Percentiles rank a stretch among this genome's conserved stretches.
Evolutionary conservation across 192 early-diverging fungal species (phyloP).

Genomic region (Thamnidium elegans): DNA sequence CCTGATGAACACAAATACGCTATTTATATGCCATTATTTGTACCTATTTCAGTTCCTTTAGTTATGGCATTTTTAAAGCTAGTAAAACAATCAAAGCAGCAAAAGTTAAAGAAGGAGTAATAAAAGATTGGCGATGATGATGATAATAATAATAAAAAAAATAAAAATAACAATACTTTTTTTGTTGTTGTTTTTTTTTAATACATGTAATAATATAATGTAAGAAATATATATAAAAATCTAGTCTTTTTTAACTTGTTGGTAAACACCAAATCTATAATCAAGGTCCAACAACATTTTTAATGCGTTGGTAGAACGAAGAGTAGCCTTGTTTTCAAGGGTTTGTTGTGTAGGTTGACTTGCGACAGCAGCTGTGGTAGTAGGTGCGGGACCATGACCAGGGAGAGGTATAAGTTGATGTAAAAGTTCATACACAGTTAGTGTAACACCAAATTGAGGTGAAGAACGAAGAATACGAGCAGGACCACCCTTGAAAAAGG

Average conservation of each 20-base stretch:
- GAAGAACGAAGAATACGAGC: conserved; percentile 90
- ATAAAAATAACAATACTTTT: conserved; percentile 92
- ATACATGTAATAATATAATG: conserved; percentile 40
- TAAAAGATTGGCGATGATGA: not conserved
- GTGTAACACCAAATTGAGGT: conserved; percentile 97
- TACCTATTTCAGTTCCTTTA: conserved; percentile 79
- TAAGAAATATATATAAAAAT: conserved; percentile 24
- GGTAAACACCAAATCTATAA: conserved; percentile 42
- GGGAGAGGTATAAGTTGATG: conserved; percentile 64
- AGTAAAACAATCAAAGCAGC: conserved; percentile 36
- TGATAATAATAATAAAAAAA: conserved; percentile 91
- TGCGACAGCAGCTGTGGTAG: conserved; percentile 10
- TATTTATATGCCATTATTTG: conserved; percentile 94
- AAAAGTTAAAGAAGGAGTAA: conserved; percentile 9
- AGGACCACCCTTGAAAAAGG: conserved; percentile 96
- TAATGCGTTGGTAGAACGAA: conserved; percentile 53
- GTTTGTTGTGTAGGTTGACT: conserved; percentile 11
- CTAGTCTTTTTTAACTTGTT: conserved; percentile 2
- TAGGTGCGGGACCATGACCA: conserved; percentile 23
- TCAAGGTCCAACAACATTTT: conserved; percentile 52
- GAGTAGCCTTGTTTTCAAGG: conserved; percentile 27
- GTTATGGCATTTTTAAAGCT: conserved; percentile 54
- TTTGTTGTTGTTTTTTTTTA: conserved; percentile 54
- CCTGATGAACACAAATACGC: conserved; percentile 98
- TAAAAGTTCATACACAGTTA: conserved; percentile 89